phyloP scores from a whole-genome alignment of 441 rosid species.

The Euphorbia celastroides region DNA sequence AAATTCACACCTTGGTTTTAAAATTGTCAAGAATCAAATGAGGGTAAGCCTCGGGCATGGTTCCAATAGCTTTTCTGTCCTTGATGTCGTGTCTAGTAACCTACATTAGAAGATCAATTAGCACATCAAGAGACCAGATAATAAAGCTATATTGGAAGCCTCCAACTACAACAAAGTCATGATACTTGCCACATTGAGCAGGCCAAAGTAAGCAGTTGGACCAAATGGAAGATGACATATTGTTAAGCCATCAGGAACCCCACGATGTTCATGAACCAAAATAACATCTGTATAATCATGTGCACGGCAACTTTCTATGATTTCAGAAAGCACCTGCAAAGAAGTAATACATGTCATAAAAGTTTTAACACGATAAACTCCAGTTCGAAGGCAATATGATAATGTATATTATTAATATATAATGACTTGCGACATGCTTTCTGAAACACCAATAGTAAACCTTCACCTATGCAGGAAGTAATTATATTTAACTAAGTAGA shows the following conservation, averaged over 20 bases:
- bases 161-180: slow-evolving; percentile 12
- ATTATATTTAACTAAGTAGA: not conserved
- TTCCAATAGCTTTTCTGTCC: slow-evolving; percentile 63
- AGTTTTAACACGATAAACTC: not conserved
- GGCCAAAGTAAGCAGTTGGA: slow-evolving; percentile 22
- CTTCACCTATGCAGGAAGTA: not conserved
- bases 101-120: slow-evolving; percentile 30
- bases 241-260: slow-evolving; percentile 80
- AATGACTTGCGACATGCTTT: not conserved
- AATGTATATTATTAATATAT: too few species aligned
- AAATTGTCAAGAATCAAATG: slow-evolving; percentile 25
- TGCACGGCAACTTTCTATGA: slow-evolving; percentile 76
- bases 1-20: slow-evolving; percentile 19
- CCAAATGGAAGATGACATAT: slow-evolving; percentile 69
- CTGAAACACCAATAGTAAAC: not conserved
- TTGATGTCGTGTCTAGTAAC: slow-evolving; percentile 85
- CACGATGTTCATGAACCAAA: slow-evolving; percentile 89
- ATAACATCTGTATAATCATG: slow-evolving; percentile 91
- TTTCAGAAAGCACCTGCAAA: slow-evolving; percentile 81
- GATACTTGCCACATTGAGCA: slow-evolving; percentile 80
- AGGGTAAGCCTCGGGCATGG: slow-evolving; percentile 88
- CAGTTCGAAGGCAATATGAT: not conserved
- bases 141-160: slow-evolving; percentile 1
- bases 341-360: not conserved
- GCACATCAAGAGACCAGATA: slow-evolving; percentile 6